Conservation (phyloP, 495 filamentous ascomycete genomes). For the Mytilinidion resinicola region DNA sequence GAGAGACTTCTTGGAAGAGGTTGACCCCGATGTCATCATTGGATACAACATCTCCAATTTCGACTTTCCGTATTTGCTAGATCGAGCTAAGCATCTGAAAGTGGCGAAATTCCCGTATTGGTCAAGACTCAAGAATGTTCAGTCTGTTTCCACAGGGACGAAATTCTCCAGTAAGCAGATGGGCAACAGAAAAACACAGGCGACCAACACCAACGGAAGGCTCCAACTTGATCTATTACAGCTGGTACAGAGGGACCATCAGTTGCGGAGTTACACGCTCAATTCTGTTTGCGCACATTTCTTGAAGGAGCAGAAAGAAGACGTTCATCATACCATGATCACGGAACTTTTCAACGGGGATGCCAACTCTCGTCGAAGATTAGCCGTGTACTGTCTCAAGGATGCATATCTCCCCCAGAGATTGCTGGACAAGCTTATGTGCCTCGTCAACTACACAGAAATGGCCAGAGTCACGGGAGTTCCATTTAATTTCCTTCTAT, state of each 20-base stretch:
- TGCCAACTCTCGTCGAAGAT: constrained; percentile 76
- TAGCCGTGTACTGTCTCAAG: constrained; percentile 96
- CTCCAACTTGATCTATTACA: constrained; percentile 92
- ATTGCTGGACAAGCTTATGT: constrained; percentile 95
- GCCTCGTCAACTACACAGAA: constrained; percentile 95
- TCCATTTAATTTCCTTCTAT: constrained; percentile 89
- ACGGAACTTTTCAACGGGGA: constrained; percentile 96
- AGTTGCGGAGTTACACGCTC: constrained; percentile 91
- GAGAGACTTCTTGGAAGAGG: constrained; percentile 82
- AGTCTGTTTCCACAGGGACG: constrained; percentile 62
- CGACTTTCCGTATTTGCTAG: constrained; percentile 94
- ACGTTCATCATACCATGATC: constrained; percentile 99
- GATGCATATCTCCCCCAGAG: constrained; percentile 94
- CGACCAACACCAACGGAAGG: constrained; percentile 89
- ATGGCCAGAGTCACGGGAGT: constrained; percentile 99
- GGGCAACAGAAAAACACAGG: constrained; percentile 89
- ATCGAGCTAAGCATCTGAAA: constrained; percentile 80
- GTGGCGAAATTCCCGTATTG: constrained; percentile 71
- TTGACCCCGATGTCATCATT: constrained; percentile 96
- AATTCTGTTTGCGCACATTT: constrained; percentile 98
- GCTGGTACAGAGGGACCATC: constrained; percentile 86
- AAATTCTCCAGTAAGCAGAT: constrained; percentile 98
- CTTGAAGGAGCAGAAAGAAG: constrained; percentile 95
- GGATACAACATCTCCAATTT: constrained; percentile 99
- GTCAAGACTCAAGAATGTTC: constrained; percentile 62